Evolutionary conservation across 257 asterid genomes (phyloP).

Genomic region (Ballota nigra): DNA sequence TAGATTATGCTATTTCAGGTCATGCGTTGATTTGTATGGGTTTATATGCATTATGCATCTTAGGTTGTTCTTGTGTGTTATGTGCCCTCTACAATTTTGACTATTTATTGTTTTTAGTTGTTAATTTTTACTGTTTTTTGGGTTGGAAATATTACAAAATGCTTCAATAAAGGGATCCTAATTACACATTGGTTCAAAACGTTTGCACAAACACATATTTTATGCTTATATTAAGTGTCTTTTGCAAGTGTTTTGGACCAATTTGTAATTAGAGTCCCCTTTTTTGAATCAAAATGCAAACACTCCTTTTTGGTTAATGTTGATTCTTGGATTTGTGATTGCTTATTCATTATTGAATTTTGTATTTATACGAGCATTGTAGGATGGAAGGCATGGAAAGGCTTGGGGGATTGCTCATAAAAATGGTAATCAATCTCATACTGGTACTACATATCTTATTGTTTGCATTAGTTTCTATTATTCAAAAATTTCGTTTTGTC

Average conservation of each 20-base stretch:
- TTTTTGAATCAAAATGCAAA: no score
- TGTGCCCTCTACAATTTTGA: neutral
- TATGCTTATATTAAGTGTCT: no score
- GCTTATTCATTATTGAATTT: neutral
- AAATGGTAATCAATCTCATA: slow-evolving; percentile 46
- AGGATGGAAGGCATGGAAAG: slow-evolving; percentile 96
- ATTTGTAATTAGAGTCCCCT: no score
- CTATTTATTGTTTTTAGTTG: neutral
- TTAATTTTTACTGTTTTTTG: neutral
- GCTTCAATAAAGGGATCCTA: no score
- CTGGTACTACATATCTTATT: neutral
- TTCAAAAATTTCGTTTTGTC: neutral
- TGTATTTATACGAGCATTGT: slow-evolving; percentile 27
- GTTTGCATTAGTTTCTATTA: neutral
- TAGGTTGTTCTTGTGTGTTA: neutral
- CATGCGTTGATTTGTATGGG: neutral
- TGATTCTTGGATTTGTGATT: neutral
- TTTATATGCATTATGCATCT: neutral
- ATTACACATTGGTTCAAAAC: no score
- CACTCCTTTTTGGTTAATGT: neutral
- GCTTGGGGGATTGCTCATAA: slow-evolving; percentile 95
- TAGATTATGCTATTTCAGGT: neutral
- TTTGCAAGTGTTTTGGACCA: no score
- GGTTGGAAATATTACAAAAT: no score
- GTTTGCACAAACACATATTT: no score